Percentiles rank a stretch among this genome's conserved stretches.
phyloP scores from a whole-genome alignment of 768 basidiomycete genomes.

The Lactifluus rugatus region DNA sequence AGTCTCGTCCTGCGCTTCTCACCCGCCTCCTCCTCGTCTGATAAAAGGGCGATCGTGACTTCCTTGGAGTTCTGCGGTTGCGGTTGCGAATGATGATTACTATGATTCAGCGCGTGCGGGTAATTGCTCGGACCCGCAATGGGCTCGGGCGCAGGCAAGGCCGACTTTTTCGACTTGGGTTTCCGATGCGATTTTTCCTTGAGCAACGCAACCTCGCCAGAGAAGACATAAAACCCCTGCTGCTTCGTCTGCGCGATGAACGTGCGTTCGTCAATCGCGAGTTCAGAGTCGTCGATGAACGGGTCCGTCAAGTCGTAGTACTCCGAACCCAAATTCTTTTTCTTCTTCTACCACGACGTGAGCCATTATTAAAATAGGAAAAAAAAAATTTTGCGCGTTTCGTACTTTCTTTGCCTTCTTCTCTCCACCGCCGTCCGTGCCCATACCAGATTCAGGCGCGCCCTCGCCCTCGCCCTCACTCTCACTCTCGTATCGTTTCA shows the following conservation, averaged over 20 bases:
- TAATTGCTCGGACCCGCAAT: constrained; percentile 18
- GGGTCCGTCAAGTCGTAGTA: constrained; percentile 90
- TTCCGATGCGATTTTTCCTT: constrained; percentile 46
- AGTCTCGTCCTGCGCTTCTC: constrained; percentile 10
- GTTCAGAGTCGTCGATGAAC: constrained; percentile 96
- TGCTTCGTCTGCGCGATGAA: constrained; percentile 89
- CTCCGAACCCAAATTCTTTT: constrained; percentile 48
- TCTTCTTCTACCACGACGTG: constrained; percentile 19
- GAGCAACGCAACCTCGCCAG: constrained; percentile 77
- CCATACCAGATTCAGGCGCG: constrained; percentile 19
- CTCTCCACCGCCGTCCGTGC: constrained; percentile 25
- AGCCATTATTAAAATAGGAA: too few relatives aligned
- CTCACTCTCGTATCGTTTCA: constrained; percentile 39
- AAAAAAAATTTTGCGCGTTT: background rate
- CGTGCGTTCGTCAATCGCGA: constrained; percentile 82
- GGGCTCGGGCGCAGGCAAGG: constrained; percentile 12
- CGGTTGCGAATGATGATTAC: constrained; percentile 3
- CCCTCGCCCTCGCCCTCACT: constrained; percentile 39
- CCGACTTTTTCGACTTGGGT: constrained; percentile 20
- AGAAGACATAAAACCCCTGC: constrained; percentile 86
- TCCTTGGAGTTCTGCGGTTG: constrained; percentile 38
- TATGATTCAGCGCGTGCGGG: constrained; percentile 5
- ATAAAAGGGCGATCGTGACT: constrained; percentile 38
- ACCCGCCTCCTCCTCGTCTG: constrained; percentile 30
- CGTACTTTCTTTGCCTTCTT: constrained; percentile 32